Conservation (phyloP, 2,329 filamentous ascomycete genomes). For the Lachnum nothofagi region DNA sequence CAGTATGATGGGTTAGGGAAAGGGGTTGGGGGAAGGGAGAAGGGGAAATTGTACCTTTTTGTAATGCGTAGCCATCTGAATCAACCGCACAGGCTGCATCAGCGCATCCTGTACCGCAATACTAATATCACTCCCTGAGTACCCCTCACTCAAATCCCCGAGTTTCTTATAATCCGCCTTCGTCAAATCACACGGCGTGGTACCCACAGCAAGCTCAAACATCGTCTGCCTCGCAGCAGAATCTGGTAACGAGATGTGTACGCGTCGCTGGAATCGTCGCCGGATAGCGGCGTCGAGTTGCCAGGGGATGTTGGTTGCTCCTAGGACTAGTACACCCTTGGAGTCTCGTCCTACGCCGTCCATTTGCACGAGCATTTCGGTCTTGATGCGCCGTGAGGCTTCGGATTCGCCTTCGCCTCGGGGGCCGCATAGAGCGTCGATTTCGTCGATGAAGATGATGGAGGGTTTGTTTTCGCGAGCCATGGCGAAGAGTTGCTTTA, state of each 20-base stretch:
- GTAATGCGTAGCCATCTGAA: conserved; percentile 96
- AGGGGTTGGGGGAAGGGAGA: neutral
- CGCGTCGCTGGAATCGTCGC: conserved; percentile 88
- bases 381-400: conserved; percentile 95
- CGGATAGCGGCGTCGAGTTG: conserved; percentile 94
- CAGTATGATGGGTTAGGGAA: neutral
- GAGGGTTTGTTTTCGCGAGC: conserved; percentile 96
- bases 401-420: conserved; percentile 94
- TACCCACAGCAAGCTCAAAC: conserved; percentile 81
- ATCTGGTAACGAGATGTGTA: conserved; percentile 93
- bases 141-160: conserved; percentile 80
- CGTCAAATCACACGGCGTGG: conserved; percentile 80
- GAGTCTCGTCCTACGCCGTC: conserved; percentile 96
- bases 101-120: conserved; percentile 94
- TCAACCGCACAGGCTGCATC: conserved; percentile 96
- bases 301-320: conserved; percentile 98
- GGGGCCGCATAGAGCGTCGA: conserved; percentile 91
- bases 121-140: conserved; percentile 91
- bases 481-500: conserved; percentile 96
- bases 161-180: conserved; percentile 73
- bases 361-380: conserved; percentile 97
- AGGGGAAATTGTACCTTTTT: conserved; percentile 61
- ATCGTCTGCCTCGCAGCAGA: conserved; percentile 77
- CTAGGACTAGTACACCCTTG: conserved; percentile 86
- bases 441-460: conserved; percentile 98